Evolutionary conservation across 169 alveolate genomes (phyloP), one percentile per base, ranked within the genome.

Genomic region (Plasmodium billcollinsi): DNA sequence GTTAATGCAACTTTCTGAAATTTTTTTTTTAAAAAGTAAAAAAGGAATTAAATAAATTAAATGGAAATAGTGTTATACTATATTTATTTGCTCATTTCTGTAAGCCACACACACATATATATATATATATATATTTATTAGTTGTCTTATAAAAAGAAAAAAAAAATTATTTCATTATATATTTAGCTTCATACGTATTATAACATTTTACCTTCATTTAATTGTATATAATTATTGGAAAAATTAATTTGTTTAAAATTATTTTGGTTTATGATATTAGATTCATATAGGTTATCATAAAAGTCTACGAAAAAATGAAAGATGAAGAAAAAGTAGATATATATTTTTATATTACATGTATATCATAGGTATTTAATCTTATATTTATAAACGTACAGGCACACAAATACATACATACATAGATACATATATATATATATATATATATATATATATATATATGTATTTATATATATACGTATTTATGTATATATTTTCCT

Each of bases 1-100:
- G 20, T 78, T 66, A 43, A 78, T 65, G 21, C 72, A 75, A 18
- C 49, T 78, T 65, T 78, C 89, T 78, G 69, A 62, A 15, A 18
- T 56, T 56, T 39, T 5, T 39, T 39, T 39, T 39, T 26, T 26
- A 26, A 26, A 39, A 54, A 18, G 20, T 9, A n/a, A 54, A 11
- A 52, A n/a, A n/a, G 62, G 20, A 18, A 26, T n/a, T 61, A 26
- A 61, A 20, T 18, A 18, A 20, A 14, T 11, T 2, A 26, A 26
- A 61, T 61, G 33, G 21, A n/a, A 18, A 18, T 18, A 61, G 11
- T 39, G 9, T 5, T 39, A 39, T 7, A 6, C 8, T 5, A 39
- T 39, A 3, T 39, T 5, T 39, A 39, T 39, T 5, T 39, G 9
- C 47, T 39, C 47, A 39, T 7, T 5, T 7, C 2, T 39, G 47